Base-by-base conservation (phyloP, 1,139 yeast species). In the Scheffersomyces quercinus region DNA sequence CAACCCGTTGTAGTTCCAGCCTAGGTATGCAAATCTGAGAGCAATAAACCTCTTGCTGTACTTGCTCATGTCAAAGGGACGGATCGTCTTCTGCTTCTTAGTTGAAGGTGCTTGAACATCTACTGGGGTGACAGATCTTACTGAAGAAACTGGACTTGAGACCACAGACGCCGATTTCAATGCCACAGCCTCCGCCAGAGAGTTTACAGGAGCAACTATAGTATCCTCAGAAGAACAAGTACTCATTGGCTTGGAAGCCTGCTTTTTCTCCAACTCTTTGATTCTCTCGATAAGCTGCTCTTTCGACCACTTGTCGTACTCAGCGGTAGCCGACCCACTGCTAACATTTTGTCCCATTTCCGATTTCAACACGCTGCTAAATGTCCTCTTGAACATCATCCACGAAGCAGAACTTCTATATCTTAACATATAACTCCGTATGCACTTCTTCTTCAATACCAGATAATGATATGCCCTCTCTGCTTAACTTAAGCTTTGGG, bases 1-100 rank as follows among this genome's bases (percentile, higher is more conserved):
- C 29, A 93, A 71, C 0, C 99, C 99, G 56, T 86, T 88, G 62
- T 91, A 93, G 56, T 87, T 81, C 97, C 97, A 90, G 12, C 99
- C 97, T 33, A 88, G 62, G 61, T 93, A 93, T 0, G 97, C 87
- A 68, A 93, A 93, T 51, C 80, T 72, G 30, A 93, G 60, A 0
- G 96, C 98, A 15, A 93, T 77, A 52, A 81, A 81, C 42, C 98
- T 68, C 5, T 82, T 81, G n/a, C 73, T 57, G 56, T 81, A 82
- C 49, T 81, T 83, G 15, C 82, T 68, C 57, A 88, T 88, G 55
- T 88, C 95, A 60, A 91, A 82, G 24, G 60, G 65, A 6, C 35
- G 35, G 7, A 31, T 7, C 5, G 40, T 44, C 58, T 78, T 83
- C 45, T 69, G 61, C 42, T 63, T 62, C 50, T 62, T 59, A 41